phyloP scores from a whole-genome alignment of 768 basidiomycete genomes.

The Suillus spraguei region DNA sequence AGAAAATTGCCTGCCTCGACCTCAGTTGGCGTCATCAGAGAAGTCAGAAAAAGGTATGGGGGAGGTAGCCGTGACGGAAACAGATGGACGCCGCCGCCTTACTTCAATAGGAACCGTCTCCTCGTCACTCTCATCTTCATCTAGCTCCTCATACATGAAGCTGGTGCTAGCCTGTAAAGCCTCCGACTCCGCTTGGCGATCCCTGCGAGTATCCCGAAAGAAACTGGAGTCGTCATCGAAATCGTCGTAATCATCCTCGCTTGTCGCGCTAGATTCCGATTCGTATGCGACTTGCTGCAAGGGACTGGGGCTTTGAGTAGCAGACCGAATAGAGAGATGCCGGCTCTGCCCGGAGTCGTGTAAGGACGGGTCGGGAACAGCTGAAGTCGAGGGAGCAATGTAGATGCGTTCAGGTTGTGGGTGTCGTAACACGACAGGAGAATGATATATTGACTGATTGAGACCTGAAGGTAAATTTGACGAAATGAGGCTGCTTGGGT shows the following conservation, averaged over 20 bases:
- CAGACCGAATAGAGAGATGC: slow-evolving; percentile 27
- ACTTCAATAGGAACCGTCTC: slow-evolving; percentile 37
- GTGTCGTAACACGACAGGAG: slow-evolving; percentile 24
- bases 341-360: slow-evolving; percentile 26
- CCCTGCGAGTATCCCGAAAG: slow-evolving; percentile 32
- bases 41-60: slow-evolving; percentile 24
- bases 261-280: slow-evolving; percentile 31
- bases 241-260: slow-evolving; percentile 34
- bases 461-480: slow-evolving; percentile 36
- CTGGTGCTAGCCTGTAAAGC: slow-evolving; percentile 34
- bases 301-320: slow-evolving; percentile 42
- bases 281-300: slow-evolving; percentile 37
- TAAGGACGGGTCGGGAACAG: slow-evolving; percentile 27
- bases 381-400: slow-evolving; percentile 22
- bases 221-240: slow-evolving; percentile 34
- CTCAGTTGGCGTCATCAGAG: slow-evolving; percentile 16
- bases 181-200: slow-evolving; percentile 24
- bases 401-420: slow-evolving; percentile 35
- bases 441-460: slow-evolving; percentile 24
- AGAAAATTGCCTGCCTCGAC: background rate
- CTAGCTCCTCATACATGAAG: slow-evolving; percentile 34
- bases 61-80: slow-evolving; percentile 29
- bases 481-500: slow-evolving; percentile 34
- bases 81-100: slow-evolving; percentile 37
- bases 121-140: slow-evolving; percentile 40